Percentiles rank a stretch among this genome's conserved stretches.
Evolutionary conservation across 371 early-diverging fungal genomes (phyloP).

Genomic region (Enteropsectra breve): DNA sequence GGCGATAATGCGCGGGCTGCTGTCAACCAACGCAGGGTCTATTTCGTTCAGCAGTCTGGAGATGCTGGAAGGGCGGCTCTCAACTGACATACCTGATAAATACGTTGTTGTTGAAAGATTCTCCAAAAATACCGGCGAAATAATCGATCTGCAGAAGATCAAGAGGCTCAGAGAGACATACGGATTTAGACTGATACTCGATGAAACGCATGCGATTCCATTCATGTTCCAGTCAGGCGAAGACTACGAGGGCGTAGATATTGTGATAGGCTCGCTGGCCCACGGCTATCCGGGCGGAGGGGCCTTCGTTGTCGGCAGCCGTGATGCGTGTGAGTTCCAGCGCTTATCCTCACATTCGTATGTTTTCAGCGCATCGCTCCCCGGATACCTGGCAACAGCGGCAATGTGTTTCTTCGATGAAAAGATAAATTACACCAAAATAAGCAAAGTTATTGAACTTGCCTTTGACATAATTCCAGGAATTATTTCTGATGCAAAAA

Average conservation of each 20-base stretch:
- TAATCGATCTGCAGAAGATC: conserved; percentile 72
- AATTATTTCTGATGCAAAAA: conserved; percentile 30
- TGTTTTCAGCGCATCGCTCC: conserved; percentile 92
- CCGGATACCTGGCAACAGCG: conserved; percentile 79
- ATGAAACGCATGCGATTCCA: conserved; percentile 85
- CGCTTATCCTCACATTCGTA: conserved; percentile 81
- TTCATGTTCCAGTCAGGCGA: conserved; percentile 61
- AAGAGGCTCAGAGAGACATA: conserved; percentile 78
- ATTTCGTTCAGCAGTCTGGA: conserved; percentile 45
- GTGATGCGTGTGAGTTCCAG: conserved; percentile 80
- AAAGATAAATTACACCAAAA: conserved; percentile 1
- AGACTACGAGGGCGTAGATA: conserved; percentile 68
- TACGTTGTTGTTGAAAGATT: conserved; percentile 91
- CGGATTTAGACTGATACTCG: conserved; percentile 89
- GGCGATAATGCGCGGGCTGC: conserved; percentile 55
- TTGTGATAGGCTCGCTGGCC: conserved; percentile 78
- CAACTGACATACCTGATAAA: conserved; percentile 52
- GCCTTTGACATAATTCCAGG: conserved; percentile 23
- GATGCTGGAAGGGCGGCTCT: conserved; percentile 46
- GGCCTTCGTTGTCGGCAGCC: conserved; percentile 81
- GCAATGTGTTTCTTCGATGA: conserved; percentile 71
- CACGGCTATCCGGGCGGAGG: conserved; percentile 75
- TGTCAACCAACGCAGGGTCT: conserved; percentile 41
- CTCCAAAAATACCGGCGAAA: conserved; percentile 80
- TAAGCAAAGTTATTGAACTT: not conserved